A percentile compares a stretch with the other conserved stretches of the same genome.
phyloP scores from a whole-genome alignment of 2,329 filamentous ascomycete species.

The Coniella vitis region DNA sequence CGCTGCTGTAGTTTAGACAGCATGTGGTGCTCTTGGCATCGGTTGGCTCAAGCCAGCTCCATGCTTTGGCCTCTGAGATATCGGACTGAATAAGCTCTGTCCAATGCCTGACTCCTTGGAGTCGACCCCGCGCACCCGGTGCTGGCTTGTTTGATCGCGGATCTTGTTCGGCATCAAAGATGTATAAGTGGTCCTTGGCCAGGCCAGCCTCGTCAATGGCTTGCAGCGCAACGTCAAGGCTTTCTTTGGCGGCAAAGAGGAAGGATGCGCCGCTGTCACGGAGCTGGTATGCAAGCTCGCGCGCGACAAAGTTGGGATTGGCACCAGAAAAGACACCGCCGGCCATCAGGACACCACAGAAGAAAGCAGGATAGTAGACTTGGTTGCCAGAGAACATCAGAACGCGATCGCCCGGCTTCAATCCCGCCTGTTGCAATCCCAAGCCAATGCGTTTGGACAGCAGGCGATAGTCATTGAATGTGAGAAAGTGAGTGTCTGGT shows the following conservation, averaged over 20 bases:
- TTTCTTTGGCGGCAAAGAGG: slow-evolving; percentile 55
- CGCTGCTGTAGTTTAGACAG: slow-evolving; percentile 72
- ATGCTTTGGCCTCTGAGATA: slow-evolving; percentile 43
- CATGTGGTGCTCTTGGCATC: slow-evolving; percentile 48
- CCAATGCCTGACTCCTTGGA: slow-evolving; percentile 53
- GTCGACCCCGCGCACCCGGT: slow-evolving; percentile 19
- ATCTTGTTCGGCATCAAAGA: slow-evolving; percentile 53
- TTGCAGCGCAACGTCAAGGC: slow-evolving; percentile 56
- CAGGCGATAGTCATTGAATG: slow-evolving; percentile 56
- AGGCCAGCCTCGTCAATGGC: slow-evolving; percentile 56
- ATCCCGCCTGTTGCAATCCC: slow-evolving; percentile 57
- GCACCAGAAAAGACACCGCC: slow-evolving; percentile 68
- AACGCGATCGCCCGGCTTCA: slow-evolving; percentile 62
- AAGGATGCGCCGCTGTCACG: slow-evolving; percentile 62
- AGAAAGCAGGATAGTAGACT: slow-evolving; percentile 63
- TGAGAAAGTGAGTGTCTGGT: slow-evolving; percentile 62
- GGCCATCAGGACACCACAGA: slow-evolving; percentile 70
- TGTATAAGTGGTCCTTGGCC: slow-evolving; percentile 49
- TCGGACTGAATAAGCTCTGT: slow-evolving; percentile 48
- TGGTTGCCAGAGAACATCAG: slow-evolving; percentile 69
- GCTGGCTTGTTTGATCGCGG: slow-evolving; percentile 17
- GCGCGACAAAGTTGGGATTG: slow-evolving; percentile 43
- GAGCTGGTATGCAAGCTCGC: slow-evolving; percentile 71
- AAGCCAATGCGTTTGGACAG: slow-evolving; percentile 67
- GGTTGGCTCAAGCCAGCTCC: slow-evolving; percentile 55